These are phyloP conservation scores for Leccinum fibrillosum DNA, from an alignment of 768 basidiomycete genomes.

Conservation along the genomic window DNA sequence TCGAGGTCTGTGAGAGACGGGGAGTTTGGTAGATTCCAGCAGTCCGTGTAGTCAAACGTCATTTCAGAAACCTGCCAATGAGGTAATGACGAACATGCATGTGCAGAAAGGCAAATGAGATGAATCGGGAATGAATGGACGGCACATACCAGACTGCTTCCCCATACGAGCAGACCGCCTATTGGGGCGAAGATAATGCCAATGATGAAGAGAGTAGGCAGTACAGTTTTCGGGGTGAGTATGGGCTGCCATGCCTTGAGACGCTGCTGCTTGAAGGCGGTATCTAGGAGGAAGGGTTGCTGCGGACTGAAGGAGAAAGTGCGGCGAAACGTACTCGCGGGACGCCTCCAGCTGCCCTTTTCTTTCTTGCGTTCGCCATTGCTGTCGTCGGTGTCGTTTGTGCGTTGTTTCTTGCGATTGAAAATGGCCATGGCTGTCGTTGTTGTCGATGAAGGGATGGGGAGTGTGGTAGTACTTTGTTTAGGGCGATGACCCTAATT, in stretches of 20 bases:
- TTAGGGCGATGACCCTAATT: constrained; percentile 2
- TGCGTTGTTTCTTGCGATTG: constrained; percentile 46
- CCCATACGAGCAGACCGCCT: constrained; percentile 94
- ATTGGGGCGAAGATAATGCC: constrained; percentile 95
- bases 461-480: constrained; percentile 1
- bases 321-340: constrained; percentile 62
- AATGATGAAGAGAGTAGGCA: constrained; percentile 94
- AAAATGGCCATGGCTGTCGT: constrained; percentile 51
- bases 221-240: constrained; percentile 94
- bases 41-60: constrained; percentile 92
- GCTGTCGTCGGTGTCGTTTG: constrained; percentile 36
- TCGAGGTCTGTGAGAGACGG: constrained; percentile 30
- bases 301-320: constrained; percentile 14
- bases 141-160: constrained; percentile 55
- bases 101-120: constrained; percentile 5
- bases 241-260: constrained; percentile 99
- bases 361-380: constrained; percentile 64
- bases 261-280: constrained; percentile 98
- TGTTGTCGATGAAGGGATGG: constrained; percentile 10
- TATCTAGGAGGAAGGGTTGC: constrained; percentile 51
- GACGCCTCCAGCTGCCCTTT: constrained; percentile 78
- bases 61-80: constrained; percentile 77
- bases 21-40: constrained; percentile 58
- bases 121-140: constrained; percentile 24
- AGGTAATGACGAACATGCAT: not conserved